Conservation (phyloP, 129 eudicot genomes). For the Centrapalus pauciflorus region DNA sequence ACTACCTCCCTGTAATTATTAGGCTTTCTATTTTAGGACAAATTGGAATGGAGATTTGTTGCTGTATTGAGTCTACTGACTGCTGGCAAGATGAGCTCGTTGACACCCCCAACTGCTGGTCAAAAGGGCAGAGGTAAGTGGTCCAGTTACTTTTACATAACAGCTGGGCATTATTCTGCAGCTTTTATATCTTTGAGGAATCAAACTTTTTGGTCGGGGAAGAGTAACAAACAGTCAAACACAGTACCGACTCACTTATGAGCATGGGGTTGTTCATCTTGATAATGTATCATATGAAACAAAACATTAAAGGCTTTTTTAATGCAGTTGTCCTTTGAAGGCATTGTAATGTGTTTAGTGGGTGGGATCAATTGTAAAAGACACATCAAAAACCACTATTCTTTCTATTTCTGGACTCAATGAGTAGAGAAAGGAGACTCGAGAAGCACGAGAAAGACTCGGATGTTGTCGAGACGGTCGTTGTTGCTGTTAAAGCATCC, state of each 20-base stretch:
- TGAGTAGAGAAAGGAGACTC: conserved; percentile 50
- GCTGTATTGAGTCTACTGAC: too few species aligned
- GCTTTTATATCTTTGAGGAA: not conserved
- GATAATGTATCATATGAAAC: not conserved
- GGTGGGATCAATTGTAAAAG: conserved; percentile 3
- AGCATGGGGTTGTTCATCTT: conserved; percentile 1
- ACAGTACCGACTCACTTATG: too few species aligned
- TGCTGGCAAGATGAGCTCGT: too few species aligned
- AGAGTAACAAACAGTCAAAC: not conserved
- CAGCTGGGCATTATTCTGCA: conserved; percentile 10
- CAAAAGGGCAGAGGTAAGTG: conserved; percentile 2
- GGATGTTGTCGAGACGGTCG: conserved; percentile 51
- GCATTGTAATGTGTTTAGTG: conserved; percentile 5
- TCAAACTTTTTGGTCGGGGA: not conserved
- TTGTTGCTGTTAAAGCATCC: conserved; percentile 92
- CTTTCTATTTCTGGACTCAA: conserved; percentile 20
- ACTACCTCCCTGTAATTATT: not conserved
- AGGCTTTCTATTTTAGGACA: not conserved
- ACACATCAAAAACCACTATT: not conserved
- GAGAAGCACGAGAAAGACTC: conserved; percentile 47
- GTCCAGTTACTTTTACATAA: conserved; percentile 8
- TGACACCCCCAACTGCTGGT: too few species aligned
- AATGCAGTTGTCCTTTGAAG: conserved; percentile 7
- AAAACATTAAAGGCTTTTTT: conserved; percentile 9
- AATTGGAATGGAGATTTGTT: not conserved